Evolutionary conservation across 176 grass and related monocot genomes (phyloP).

Genomic region (bread wheat (Triticum aestivum)): DNA sequence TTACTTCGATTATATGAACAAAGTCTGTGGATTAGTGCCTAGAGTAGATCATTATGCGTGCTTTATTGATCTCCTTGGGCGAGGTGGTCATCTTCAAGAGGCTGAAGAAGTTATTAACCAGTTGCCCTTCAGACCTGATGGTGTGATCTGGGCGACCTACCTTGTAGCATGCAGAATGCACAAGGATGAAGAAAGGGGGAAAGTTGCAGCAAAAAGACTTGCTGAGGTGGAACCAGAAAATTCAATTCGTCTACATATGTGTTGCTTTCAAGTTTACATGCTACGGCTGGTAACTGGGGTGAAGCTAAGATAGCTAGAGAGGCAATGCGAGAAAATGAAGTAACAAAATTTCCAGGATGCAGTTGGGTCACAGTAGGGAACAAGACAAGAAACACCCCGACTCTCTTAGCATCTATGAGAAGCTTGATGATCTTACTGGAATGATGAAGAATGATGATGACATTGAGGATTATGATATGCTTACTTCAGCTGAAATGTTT

Average conservation of each 20-base stretch:
- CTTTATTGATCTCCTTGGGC: conserved; percentile 65
- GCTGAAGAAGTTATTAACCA: conserved; percentile 51
- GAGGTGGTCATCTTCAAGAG: conserved; percentile 59
- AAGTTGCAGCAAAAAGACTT: conserved; percentile 56
- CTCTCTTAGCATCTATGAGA: conserved; percentile 34
- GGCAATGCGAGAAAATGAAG: conserved; percentile 61
- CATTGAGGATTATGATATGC: conserved; percentile 28
- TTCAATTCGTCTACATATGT: conserved; percentile 58
- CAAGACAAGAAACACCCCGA: conserved; percentile 50
- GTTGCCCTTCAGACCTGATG: conserved; percentile 60
- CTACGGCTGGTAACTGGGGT: conserved; percentile 62
- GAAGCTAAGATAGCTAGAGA: conserved; percentile 52
- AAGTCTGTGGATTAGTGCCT: conserved; percentile 35
- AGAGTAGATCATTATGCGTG: conserved; percentile 71
- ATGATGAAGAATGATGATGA: conserved; percentile 44
- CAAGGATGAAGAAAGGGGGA: conserved; percentile 51
- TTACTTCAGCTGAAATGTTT: conserved; percentile 23
- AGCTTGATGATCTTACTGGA: conserved; percentile 44
- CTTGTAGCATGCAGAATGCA: conserved; percentile 67
- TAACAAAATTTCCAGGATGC: conserved; percentile 55
- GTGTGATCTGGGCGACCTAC: conserved; percentile 70
- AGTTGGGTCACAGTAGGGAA: conserved; percentile 70
- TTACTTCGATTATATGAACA: conserved; percentile 56
- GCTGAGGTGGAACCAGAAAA: conserved; percentile 57
- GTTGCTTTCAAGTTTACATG: conserved; percentile 64